Base-by-base conservation (phyloP, 768 basidiomycete genomes). In the Termitomyces sp. region DNA sequence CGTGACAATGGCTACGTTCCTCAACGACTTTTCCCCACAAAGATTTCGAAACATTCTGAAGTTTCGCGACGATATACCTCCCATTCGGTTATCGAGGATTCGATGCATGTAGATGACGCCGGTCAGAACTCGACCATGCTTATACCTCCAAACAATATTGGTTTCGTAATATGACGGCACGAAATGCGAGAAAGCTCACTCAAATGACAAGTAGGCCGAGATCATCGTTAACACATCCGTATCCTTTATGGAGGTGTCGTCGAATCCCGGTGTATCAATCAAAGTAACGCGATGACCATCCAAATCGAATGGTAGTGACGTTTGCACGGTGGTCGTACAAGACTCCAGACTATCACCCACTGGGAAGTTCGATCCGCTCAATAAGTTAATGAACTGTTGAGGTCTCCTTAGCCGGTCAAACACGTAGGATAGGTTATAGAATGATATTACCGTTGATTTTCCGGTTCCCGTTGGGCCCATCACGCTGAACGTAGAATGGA, bases 251-350 rank as follows among this genome's bases (percentile, higher is more conserved):
- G 69, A 74, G 3, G 83, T 81, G 65, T 86, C 84, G 62, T 85
- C 85, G 59, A 86, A 86, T 6, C 85, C 85, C 0, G 85, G 85
- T 0, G 85, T 87, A 63, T 87, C 86, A 50, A 87, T 78, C 18
- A 87, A 67, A 0, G 72, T 78, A 39, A 86, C 73, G 16, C 58
- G 66, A 11, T 69, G 24, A 28, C 24, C 48, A 28, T 49, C 48
- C 48, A 49, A 28, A 28, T 49, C 48, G 28, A 49, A 49, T 13
- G 48, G 24, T 18, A 9, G 28, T 28, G 28, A 28, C 16, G 28
- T 49, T 16, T 49, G 48, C 9, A 32, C 28, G 20, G 8, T 32
- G 16, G 24, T 49, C 18, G 48, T 32, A 32, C 24, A 49, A 11
- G 46, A 28, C 24, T 28, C 15, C 46, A 48, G 24, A 48, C 13